Base-by-base conservation (phyloP, 306 rosid genomes). In the Medicago ruthenica region DNA sequence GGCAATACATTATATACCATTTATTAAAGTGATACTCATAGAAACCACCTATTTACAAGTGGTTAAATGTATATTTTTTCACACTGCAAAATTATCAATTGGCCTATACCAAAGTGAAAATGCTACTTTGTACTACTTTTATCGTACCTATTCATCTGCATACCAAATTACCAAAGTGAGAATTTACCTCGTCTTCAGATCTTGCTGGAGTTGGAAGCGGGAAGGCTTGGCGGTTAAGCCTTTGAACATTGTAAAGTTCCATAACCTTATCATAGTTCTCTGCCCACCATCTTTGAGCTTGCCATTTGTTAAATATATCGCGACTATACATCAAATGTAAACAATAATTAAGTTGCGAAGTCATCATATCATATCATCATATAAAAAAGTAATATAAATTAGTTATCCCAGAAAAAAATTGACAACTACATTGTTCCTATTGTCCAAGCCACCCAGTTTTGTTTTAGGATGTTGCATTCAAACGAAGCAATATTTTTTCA, bases 241-340 rank as follows among this genome's bases (percentile, higher is more conserved):
- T 77, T 79, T 87, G 88, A 47, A 87, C 88, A 48, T 87, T 87
- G 86, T 84, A 87, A 61, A 87, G 86, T 77, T 87, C 88, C 90
- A 84, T 87, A 63, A 87, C 88, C 81, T 73, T 85, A 27, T 87
- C 90, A 77, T 84, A 84, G 80, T 82, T 84, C 78, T 87, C 90
- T 13, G 83, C 80, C 90, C 90, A 87, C 90, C 90, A 87, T 67
- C 86, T 84, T 74, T 87, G 90, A 53, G 90, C 90, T 77, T 84
- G 90, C 90, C 86, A 84, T 84, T 84, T 87, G 83, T 87, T 87
- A 77, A 84, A 87, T 58, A 77, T 74, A 34, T 84, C 90, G 15
- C 90, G 88, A 54, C 90, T 87, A 62, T 53, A 51, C 70, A 82
- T 59, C 4, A 79, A 69, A 76, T 14, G 31, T 21, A 42, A 79